Percentiles rank a stretch among this genome's conserved stretches.
Evolutionary conservation across 495 filamentous ascomycete species (phyloP).

Genomic region (Tetracladium marchalianum): DNA sequence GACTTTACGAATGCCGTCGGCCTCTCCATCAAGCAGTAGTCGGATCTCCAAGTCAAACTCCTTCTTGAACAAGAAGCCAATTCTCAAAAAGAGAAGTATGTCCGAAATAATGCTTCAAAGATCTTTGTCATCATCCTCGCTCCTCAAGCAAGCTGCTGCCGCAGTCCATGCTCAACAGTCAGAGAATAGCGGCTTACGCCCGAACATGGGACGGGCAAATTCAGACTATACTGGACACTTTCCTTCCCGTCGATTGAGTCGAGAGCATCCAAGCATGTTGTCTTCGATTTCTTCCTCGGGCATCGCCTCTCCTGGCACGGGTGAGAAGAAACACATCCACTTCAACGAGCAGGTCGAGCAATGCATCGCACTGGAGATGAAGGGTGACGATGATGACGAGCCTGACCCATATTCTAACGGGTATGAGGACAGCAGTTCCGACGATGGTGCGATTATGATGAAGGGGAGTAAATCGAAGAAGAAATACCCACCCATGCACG

Average conservation of each 20-base stretch:
- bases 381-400: constrained; percentile 64
- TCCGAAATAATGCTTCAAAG: constrained; percentile 91
- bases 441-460: constrained; percentile 81
- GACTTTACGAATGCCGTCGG: constrained; percentile 28
- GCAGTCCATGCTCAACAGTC: constrained; percentile 84
- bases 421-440: constrained; percentile 52
- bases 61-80: constrained; percentile 76
- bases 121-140: constrained; percentile 81
- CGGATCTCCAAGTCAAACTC: constrained; percentile 71
- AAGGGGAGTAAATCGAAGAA: constrained; percentile 45
- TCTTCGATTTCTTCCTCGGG: constrained; percentile 54
- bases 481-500: constrained; percentile 21
- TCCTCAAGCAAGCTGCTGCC: constrained; percentile 88
- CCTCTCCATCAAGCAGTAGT: constrained; percentile 42
- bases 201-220: constrained; percentile 10
- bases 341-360: constrained; percentile 95
- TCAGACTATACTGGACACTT: constrained; percentile 32
- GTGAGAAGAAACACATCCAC: constrained; percentile 76
- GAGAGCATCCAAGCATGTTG: constrained; percentile 44
- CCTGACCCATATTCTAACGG: constrained; percentile 33
- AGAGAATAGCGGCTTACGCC: constrained; percentile 35
- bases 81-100: constrained; percentile 91
- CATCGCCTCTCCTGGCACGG: constrained; percentile 50
- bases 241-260: constrained; percentile 44
- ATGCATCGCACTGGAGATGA: constrained; percentile 86